These are phyloP conservation scores for Arthromyces matolae DNA, from an alignment of 768 basidiomycete species.

Conservation along the genomic window DNA sequence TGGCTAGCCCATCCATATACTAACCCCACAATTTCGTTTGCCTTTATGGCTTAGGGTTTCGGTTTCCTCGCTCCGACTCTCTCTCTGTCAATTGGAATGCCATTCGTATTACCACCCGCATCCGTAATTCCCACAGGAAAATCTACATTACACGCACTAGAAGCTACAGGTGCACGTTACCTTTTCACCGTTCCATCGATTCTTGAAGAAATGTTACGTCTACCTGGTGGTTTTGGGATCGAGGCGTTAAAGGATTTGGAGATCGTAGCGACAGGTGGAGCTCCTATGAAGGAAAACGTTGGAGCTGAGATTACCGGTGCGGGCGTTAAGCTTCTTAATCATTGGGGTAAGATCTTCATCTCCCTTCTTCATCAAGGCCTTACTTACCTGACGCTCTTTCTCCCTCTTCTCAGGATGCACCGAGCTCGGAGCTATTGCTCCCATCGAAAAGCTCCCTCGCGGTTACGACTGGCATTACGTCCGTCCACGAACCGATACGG, in stretches of 20 bases:
- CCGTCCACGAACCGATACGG: slow-evolving; percentile 31
- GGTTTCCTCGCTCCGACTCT: slow-evolving; percentile 33
- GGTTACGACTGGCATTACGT: slow-evolving; percentile 38
- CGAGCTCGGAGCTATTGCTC: slow-evolving; percentile 35
- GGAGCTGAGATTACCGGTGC: slow-evolving; percentile 25
- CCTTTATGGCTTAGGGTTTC: slow-evolving; percentile 31
- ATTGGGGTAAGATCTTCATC: slow-evolving; percentile 31
- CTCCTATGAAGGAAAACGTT: slow-evolving; percentile 36
- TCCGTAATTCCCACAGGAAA: slow-evolving; percentile 34
- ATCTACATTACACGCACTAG: slow-evolving; percentile 21
- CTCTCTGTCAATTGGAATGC: slow-evolving; percentile 35
- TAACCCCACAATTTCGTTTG: too few species aligned
- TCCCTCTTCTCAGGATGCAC: slow-evolving; percentile 25
- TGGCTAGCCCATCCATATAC: too few species aligned
- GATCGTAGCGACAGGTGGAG: slow-evolving; percentile 35
- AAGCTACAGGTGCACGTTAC: slow-evolving; percentile 27
- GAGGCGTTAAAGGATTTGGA: slow-evolving; percentile 27
- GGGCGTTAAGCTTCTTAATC: slow-evolving; percentile 35
- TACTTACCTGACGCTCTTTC: neutral
- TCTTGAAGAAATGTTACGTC: slow-evolving; percentile 31
- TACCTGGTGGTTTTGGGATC: slow-evolving; percentile 24
- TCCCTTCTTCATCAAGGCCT: neutral
- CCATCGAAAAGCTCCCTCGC: slow-evolving; percentile 25
- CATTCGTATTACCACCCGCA: slow-evolving; percentile 33
- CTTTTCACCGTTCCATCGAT: slow-evolving; percentile 38